Evolutionary conservation across 768 basidiomycete species (phyloP), one percentile per base, ranked within the genome.

Genomic region (Amanita fuliginea): DNA sequence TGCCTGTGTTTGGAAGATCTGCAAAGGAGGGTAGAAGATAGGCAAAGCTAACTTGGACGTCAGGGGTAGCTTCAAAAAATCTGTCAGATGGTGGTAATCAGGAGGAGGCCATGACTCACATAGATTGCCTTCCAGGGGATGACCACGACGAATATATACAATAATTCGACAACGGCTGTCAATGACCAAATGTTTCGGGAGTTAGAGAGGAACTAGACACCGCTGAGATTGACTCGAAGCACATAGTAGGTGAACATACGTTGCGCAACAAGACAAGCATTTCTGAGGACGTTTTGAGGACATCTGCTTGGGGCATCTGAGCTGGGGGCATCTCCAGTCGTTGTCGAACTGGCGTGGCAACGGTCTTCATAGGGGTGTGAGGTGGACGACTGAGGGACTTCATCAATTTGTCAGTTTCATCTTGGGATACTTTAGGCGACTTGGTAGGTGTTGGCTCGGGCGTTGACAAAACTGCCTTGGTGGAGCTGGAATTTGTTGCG

Each of bases 181-280:
- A 80, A 53, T 16, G 70, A 68, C 69, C 75, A 79, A 39, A 86
- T 78, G 51, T 80, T 79, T 33, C 67, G 69, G 1, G 83, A 78
- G 54, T 77, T 77, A n/a, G 84, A 86, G 8, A 84, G 67, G 47
- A 77, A 75, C 83, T 77, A 48, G 11, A 8, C n/a, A 47, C 24
- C 3, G 46, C 53, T 28, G 56, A 49, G 44, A 22, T 54, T 53
- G 19, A 22, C 5, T 44, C 30, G 18, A 33, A 33, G 28, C 3
- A 51, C 26, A 43, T 6, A 41, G 28, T 16, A 30, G 42, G 47
- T 13, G 2, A 44, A 65, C 67, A 49, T 53, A 74, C 75, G 47
- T 53, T 56, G 47, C 67, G 70, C 34, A 72, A 52, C 30, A 62
- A 58, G 21, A 62, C 56, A 14, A 74, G 56, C 34, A 64, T 58